Evolutionary conservation across 2,329 filamentous ascomycete species (phyloP).

Genomic region (Aspergillus versicolor): DNA sequence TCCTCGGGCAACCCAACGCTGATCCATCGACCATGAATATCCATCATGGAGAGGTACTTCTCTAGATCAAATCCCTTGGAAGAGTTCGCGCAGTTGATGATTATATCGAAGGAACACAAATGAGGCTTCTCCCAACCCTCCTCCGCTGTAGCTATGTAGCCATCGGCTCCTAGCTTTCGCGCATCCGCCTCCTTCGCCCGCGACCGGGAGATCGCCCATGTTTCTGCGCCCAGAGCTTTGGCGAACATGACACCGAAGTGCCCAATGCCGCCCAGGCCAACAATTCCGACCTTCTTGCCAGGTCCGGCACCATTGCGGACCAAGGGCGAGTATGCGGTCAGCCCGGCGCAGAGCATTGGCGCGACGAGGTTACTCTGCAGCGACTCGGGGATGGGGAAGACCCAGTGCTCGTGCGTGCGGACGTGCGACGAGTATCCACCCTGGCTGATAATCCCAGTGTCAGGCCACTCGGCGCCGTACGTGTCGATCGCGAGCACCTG

Average conservation of each 20-base stretch:
- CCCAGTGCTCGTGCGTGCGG: slow-evolving; percentile 73
- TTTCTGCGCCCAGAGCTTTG: slow-evolving; percentile 64
- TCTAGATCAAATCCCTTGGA: slow-evolving; percentile 64
- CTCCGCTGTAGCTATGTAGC: slow-evolving; percentile 59
- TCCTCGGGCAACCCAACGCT: slow-evolving; percentile 78
- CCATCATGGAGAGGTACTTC: slow-evolving; percentile 73
- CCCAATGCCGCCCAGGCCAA: slow-evolving; percentile 62
- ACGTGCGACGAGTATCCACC: slow-evolving; percentile 69
- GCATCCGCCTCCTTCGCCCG: slow-evolving; percentile 61
- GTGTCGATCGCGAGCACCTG: slow-evolving; percentile 51
- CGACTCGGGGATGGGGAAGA: slow-evolving; percentile 68
- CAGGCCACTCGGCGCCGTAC: slow-evolving; percentile 55
- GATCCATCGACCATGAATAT: slow-evolving; percentile 78
- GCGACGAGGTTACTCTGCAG: slow-evolving; percentile 62
- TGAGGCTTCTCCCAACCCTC: slow-evolving; percentile 59
- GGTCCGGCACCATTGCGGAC: slow-evolving; percentile 72
- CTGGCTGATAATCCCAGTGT: slow-evolving; percentile 63
- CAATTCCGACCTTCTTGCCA: slow-evolving; percentile 50
- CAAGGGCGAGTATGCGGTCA: slow-evolving; percentile 76
- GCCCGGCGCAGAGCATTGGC: slow-evolving; percentile 80
- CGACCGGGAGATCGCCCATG: slow-evolving; percentile 61
- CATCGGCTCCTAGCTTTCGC: slow-evolving; percentile 58
- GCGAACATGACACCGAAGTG: slow-evolving; percentile 71
- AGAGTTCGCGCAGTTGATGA: slow-evolving; percentile 72
- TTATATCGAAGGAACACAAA: slow-evolving; percentile 60